phyloP scores from a whole-genome alignment of 352 stramenopile genomes.

The Phytopythium cucurbitacearum region DNA sequence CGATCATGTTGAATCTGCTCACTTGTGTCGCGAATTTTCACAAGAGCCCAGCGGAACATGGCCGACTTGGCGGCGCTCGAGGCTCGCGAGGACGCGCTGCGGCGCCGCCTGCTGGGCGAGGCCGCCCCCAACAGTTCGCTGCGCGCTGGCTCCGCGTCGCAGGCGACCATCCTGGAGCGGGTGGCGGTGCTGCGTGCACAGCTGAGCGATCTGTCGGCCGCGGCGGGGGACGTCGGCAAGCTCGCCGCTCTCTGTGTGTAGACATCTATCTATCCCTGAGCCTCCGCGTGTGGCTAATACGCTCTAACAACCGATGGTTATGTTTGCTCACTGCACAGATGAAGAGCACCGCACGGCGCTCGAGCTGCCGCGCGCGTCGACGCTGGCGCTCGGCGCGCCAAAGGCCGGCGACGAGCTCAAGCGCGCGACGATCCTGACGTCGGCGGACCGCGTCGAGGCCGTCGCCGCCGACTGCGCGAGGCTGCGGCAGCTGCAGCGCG shows the following conservation, averaged over 20 bases:
- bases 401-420: conserved; percentile 42
- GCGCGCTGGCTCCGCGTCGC: background rate
- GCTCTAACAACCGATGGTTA: conserved; percentile 4
- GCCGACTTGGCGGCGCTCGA: conserved; percentile 47
- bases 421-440: conserved; percentile 58
- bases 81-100: conserved; percentile 36
- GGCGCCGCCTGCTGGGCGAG: conserved; percentile 25
- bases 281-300: background rate
- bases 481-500: conserved; percentile 38
- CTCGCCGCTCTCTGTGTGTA: conserved; percentile 48
- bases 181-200: conserved; percentile 20
- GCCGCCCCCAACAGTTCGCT: background rate
- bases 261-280: too few relatives aligned
- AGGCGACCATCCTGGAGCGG: conserved; percentile 10
- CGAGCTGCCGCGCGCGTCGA: conserved; percentile 26
- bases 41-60: too few relatives aligned
- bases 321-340: conserved; percentile 15
- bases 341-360: conserved; percentile 26
- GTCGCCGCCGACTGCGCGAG: conserved; percentile 33
- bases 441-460: conserved; percentile 30
- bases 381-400: conserved; percentile 15
- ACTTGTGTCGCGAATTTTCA: too few relatives aligned
- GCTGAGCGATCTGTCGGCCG: conserved; percentile 24
- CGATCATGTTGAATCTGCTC: too few relatives aligned
- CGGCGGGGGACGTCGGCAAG: conserved; percentile 29